Base-by-base conservation (phyloP, 106 monocot species). In the Dendrobium nobile region DNA sequence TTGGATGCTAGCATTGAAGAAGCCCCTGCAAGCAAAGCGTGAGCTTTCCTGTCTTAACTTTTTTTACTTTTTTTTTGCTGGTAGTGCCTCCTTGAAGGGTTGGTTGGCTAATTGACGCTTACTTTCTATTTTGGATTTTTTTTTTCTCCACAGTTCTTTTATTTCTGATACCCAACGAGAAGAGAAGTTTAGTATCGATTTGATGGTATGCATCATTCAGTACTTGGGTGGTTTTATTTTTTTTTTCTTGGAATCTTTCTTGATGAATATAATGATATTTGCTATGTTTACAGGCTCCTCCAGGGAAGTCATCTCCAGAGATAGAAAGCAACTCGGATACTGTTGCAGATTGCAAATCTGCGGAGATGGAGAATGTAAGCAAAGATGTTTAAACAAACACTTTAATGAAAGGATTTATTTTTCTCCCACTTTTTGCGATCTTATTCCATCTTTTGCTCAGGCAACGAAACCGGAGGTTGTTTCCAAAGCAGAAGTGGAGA, bases 171-270 rank as follows among this genome's bases (percentile, higher is more conserved):
- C 28, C 54, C 82, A 78, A 11, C 76, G 80, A 54, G 81, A 86
- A 37, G 88, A 87, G 79, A 95, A 91, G 70, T 93, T 99, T 73
- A 87, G 83, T 67, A 86, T 99, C 77, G 98, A 99, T 91, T 87
- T 93, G 40, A 95, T 99, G 98, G 98, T 99, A 81, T 22, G 89
- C 77, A 76, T 78, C 28, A 7, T 4, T 70, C 19, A 45, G 54
- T 24, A 33, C 82, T 65, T 47, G 41, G 31, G n/a, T 77, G 80
- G 2, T 65, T 40, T 40, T 61, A 26, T 72, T 72, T 78, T 81
- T 78, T 64, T 24, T 64, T 24, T 9, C 1, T n/a, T 22, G 5
- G 37, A 18, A 54, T 37, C 73, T 65, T 73, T 61, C 45, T 73
- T 61, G 40, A 44, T 24, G 54, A 79, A 84, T 54, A 27, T 37